A percentile compares a stretch with the other conserved stretches of the same genome.
Conservation (phyloP, 2,329 filamentous ascomycete species). For the Colletotrichum theobromicola region DNA sequence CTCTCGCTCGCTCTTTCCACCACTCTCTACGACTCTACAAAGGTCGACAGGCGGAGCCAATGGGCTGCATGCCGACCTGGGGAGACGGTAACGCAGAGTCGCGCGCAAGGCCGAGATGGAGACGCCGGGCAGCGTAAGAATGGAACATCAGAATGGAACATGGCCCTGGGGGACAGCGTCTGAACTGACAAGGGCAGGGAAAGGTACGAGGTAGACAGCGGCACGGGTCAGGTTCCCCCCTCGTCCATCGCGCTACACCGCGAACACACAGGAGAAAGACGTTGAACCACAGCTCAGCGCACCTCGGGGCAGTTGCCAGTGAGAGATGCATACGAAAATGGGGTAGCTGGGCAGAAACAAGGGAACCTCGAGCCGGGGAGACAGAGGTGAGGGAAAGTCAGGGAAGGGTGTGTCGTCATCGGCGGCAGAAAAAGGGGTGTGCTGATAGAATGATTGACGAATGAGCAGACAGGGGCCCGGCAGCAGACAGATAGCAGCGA, state of each 20-base stretch:
- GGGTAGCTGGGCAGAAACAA: conserved; percentile 7
- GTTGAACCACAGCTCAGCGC: neutral
- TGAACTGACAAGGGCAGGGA: neutral
- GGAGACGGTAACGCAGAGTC: neutral
- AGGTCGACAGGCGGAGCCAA: neutral
- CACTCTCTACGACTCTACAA: neutral
- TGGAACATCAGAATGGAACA: neutral
- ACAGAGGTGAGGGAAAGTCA: neutral
- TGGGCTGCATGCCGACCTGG: neutral
- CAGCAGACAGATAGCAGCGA: neutral
- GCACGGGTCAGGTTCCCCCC: neutral
- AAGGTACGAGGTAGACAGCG: neutral
- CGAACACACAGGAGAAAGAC: neutral
- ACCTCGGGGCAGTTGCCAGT: neutral
- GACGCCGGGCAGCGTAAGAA: conserved; percentile 5
- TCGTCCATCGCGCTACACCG: neutral
- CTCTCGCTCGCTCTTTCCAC: neutral
- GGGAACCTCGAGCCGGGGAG: neutral
- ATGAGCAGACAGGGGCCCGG: neutral
- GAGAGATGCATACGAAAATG: neutral
- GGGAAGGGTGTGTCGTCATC: neutral
- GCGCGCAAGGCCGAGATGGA: conserved; percentile 14
- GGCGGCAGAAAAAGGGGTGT: neutral
- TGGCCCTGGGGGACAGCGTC: neutral
- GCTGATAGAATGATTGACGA: neutral